Base-by-base conservation (phyloP, 192 early-diverging fungal genomes). In the Martensiomyces pterosporus region DNA sequence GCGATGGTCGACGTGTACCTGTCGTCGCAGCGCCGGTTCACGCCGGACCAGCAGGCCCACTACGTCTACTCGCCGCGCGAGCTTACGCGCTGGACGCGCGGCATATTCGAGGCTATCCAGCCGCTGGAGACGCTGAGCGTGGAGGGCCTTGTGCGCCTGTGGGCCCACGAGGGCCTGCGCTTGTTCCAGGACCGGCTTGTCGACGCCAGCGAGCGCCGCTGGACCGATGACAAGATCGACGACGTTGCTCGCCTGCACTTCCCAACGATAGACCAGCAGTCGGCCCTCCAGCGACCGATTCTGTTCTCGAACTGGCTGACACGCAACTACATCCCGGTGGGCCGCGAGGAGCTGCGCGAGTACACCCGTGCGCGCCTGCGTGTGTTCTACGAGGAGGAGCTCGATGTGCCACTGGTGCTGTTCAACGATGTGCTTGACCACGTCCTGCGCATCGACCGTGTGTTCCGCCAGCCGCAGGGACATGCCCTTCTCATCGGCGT, bases 51-150 rank as follows among this genome's bases (percentile, higher is more conserved):
- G 59, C 97, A 99, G 73, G 91, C 94, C 2, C 97, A 99, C 71
- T 99, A 98, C 53, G 88, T 99, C 51, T 99, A 98, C 75, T 94
- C 91, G 58, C 97, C 97, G 48, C 90, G 97, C 77, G 97, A 99
- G 81, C 80, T 99, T 60, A 98, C 96, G 1, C 86, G 97, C 22
- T 99, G 97, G 97, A 83, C 93, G 51, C 86, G 94, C 39, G 97
- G 96, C 63, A 96, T 99, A 24, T 94, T 84, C 66, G 95, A 97
- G 56, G 91, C 91, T 3, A 85, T 98, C 51, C 86, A 85, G 35
- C 81, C 89, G 10, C 68, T 89, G 37, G 97, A 99, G 47, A 52
- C 78, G 4, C 72, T 89, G 27, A 67, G 72, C 34, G 76, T 90
- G 4, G 92, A 97, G 57, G 90, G 87, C 3, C 65, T 99, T 14